Percentiles rank a stretch among this genome's conserved stretches.
phyloP scores from a whole-genome alignment of 768 basidiomycete species.

The Russula olivacea region DNA sequence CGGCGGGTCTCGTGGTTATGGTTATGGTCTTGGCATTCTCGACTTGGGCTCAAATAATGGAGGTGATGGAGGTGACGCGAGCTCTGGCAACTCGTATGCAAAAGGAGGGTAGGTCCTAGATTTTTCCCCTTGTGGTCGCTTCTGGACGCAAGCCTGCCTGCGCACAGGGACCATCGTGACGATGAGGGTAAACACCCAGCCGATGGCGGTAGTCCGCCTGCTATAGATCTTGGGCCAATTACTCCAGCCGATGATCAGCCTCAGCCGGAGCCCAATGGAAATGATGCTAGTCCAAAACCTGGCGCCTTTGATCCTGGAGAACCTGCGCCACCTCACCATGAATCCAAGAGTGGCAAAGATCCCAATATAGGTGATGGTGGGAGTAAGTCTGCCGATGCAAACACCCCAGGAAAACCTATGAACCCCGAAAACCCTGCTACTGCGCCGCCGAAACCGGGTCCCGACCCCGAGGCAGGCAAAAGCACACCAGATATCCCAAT shows the following conservation, averaged over 20 bases:
- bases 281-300: not conserved
- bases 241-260: not conserved
- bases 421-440: not conserved
- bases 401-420: not conserved
- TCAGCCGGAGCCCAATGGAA: not conserved
- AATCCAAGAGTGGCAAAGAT: not conserved
- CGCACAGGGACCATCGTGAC: not conserved
- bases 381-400: not conserved
- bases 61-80: slow-evolving; percentile 25
- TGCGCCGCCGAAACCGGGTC: not conserved
- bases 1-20: slow-evolving; percentile 9
- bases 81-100: slow-evolving; percentile 20
- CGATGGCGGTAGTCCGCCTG: not conserved
- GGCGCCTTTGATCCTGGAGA: not conserved
- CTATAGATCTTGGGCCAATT: slow-evolving; percentile 12
- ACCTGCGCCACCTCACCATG: not conserved
- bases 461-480: not conserved
- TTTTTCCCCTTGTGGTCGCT: not conserved
- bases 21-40: slow-evolving; percentile 24
- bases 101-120: slow-evolving; percentile 12
- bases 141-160: not conserved
- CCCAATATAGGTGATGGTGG: not conserved
- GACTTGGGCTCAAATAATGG: slow-evolving; percentile 16
- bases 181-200: not conserved
- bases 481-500: slow-evolving; percentile 3